These are phyloP conservation scores for Trichophyton equinum DNA, from an alignment of 2,329 filamentous ascomycete genomes.

Conservation along the genomic window DNA sequence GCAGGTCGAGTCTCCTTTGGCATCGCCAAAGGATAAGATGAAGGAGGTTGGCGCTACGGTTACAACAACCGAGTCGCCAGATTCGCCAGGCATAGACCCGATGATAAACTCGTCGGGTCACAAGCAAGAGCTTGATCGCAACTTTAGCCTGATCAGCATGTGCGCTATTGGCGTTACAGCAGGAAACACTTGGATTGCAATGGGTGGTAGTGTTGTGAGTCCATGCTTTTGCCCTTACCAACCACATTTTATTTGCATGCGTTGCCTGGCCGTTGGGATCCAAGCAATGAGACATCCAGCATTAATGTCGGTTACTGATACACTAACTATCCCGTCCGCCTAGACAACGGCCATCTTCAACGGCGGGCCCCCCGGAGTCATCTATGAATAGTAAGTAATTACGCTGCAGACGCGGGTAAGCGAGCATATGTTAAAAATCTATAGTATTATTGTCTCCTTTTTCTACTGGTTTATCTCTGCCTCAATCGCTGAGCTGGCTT, in stretches of 20 bases:
- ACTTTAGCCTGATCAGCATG: conserved; percentile 49
- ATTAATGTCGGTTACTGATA: not conserved
- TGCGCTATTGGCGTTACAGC: conserved; percentile 50
- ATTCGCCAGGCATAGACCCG: not conserved
- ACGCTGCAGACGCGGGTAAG: conserved; percentile 12
- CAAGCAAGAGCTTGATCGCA: conserved; percentile 49
- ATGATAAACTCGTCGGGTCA: conserved; percentile 51
- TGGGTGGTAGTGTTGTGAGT: conserved; percentile 49
- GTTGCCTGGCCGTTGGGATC: not conserved
- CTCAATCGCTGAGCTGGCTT: conserved; percentile 48
- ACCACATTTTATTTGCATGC: not conserved
- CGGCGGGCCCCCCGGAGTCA: conserved; percentile 48
- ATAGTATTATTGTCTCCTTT: conserved; percentile 31
- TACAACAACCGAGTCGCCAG: not conserved
- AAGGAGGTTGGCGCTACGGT: not conserved
- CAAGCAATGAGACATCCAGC: not conserved
- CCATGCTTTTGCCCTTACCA: conserved; percentile 29
- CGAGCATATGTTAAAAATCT: not conserved
- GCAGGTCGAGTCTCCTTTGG: not conserved
- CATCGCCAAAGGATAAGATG: not conserved
- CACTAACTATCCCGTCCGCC: conserved; percentile 12
- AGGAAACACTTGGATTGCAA: conserved; percentile 53
- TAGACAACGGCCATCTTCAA: conserved; percentile 44
- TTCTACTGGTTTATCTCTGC: conserved; percentile 49
- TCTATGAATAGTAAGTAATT: conserved; percentile 45